These are phyloP conservation scores for Penicillium manginii DNA, from an alignment of 495 filamentous ascomycete species.

Conservation along the genomic window DNA sequence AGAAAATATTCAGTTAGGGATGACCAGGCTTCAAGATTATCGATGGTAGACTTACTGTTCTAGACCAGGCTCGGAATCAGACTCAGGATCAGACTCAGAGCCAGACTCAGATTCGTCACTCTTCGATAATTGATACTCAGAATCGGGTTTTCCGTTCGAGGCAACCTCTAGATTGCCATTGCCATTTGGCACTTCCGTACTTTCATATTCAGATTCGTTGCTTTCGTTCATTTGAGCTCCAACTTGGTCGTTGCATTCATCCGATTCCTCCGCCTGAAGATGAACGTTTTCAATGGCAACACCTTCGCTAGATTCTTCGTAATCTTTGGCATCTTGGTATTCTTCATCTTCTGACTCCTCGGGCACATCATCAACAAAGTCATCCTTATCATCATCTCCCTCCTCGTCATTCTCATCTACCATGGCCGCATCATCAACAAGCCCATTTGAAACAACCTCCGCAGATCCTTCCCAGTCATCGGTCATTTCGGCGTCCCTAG, in stretches of 20 bases:
- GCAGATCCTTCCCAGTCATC: constrained; percentile 1
- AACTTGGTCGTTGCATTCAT: background rate
- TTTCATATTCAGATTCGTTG: background rate
- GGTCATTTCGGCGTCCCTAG: constrained; percentile 4
- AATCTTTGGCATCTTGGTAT: background rate
- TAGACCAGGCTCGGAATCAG: too few species aligned
- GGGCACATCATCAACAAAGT: background rate
- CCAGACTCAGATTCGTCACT: background rate
- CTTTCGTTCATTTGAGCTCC: background rate
- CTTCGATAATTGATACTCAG: background rate
- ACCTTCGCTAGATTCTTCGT: background rate
- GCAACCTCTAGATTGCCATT: background rate
- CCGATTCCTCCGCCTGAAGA: background rate
- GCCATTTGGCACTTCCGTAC: background rate
- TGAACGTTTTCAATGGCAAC: background rate
- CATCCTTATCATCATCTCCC: background rate
- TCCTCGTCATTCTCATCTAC: background rate
- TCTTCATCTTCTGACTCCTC: background rate
- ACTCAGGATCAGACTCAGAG: background rate
- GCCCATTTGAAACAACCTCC: background rate
- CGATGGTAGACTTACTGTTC: too few species aligned
- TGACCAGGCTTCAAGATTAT: background rate
- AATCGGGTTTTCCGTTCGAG: background rate
- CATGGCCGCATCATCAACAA: constrained; percentile 5
- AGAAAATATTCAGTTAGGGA: background rate